Percentiles rank a stretch among this genome's conserved stretches.
phyloP scores from a whole-genome alignment of 805 yeast genomes.

The Saturnispora besseyi region DNA sequence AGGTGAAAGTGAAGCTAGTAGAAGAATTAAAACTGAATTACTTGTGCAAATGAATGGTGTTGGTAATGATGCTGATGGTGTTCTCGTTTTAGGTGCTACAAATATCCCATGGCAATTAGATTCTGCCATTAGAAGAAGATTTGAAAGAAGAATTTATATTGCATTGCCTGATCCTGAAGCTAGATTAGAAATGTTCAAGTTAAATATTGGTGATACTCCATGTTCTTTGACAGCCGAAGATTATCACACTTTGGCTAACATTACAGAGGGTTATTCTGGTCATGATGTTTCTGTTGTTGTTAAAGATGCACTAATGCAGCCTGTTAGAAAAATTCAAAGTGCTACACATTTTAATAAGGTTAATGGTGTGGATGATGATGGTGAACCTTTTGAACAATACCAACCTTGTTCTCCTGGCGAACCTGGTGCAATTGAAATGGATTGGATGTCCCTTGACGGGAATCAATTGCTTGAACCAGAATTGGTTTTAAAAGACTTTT shows the following conservation, averaged over 20 bases:
- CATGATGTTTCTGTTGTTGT: slow-evolving; percentile 96
- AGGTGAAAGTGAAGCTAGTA: slow-evolving; percentile 92
- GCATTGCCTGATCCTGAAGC: slow-evolving; percentile 93
- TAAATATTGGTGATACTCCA: slow-evolving; percentile 86
- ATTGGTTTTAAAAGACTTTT: slow-evolving; percentile 81
- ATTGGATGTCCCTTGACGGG: slow-evolving; percentile 86
- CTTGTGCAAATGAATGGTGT: slow-evolving; percentile 99
- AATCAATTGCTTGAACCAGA: slow-evolving; percentile 88
- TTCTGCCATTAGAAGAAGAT: slow-evolving; percentile 94
- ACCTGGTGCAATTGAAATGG: slow-evolving; percentile 72
- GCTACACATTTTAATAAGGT: slow-evolving; percentile 89
- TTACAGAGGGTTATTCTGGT: slow-evolving; percentile 97
- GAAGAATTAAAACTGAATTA: slow-evolving; percentile 92
- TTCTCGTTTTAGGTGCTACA: slow-evolving; percentile 91
- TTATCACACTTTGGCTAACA: slow-evolving; percentile 67
- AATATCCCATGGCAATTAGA: slow-evolving; percentile 99
- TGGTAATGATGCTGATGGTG: slow-evolving; percentile 90
- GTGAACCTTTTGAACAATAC: slow-evolving; percentile 35
- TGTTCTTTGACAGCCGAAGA: slow-evolving; percentile 69
- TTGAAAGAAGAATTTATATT: slow-evolving; percentile 90
- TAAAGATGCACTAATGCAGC: slow-evolving; percentile 96
- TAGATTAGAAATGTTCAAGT: slow-evolving; percentile 85
- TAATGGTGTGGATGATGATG: slow-evolving; percentile 29
- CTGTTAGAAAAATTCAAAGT: slow-evolving; percentile 87
- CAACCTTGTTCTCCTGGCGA: slow-evolving; percentile 99